phyloP scores from a whole-genome alignment of 2,329 filamentous ascomycete species.

The Fusarium virguliforme region DNA sequence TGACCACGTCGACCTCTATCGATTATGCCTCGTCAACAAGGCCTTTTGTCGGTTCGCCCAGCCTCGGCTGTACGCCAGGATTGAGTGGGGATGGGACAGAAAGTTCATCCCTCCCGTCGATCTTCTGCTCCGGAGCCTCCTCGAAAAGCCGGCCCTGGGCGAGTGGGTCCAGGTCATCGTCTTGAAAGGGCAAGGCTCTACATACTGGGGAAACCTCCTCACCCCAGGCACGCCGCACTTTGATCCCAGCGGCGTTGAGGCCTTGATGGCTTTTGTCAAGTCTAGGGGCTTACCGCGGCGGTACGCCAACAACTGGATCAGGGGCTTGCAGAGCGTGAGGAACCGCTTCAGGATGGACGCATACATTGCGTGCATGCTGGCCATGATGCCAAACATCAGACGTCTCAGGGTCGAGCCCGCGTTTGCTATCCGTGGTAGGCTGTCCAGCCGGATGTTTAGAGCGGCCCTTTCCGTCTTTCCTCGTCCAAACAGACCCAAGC shows the following conservation, averaged over 20 bases:
- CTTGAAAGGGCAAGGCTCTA: neutral
- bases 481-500: constrained; percentile 1
- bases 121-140: neutral
- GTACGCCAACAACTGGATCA: constrained; percentile 2
- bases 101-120: constrained; percentile 4
- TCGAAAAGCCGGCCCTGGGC: constrained; percentile 4
- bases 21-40: constrained; percentile 3
- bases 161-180: neutral
- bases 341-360: neutral
- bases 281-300: neutral
- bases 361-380: constrained; percentile 2
- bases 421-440: neutral
- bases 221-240: neutral
- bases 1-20: neutral
- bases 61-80: neutral
- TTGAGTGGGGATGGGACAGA: constrained; percentile 2
- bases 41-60: neutral
- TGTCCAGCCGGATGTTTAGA: constrained; percentile 2
- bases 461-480: constrained; percentile 7
- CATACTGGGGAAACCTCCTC: no score
- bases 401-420: neutral
- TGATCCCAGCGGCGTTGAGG: neutral
- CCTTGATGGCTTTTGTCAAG: constrained; percentile 11
- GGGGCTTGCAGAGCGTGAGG: neutral
- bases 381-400: constrained; percentile 1